Evolutionary conservation across 371 early-diverging fungal species (phyloP).

Genomic region (Mucor velutinosus): DNA sequence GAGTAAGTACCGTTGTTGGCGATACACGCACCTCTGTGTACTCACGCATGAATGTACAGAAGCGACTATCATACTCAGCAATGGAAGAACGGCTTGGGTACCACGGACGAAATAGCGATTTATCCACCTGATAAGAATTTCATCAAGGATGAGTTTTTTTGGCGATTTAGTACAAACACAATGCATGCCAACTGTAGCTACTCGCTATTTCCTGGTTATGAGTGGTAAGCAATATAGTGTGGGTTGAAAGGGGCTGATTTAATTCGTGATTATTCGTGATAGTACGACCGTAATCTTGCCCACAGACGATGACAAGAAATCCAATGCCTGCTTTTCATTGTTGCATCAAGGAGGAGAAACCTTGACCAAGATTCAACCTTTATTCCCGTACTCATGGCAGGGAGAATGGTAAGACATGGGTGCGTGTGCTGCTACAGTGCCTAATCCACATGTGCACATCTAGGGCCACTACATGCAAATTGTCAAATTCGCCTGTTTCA

Average conservation of each 20-base stretch:
- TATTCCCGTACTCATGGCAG: constrained; percentile 59
- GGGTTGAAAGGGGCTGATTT: background rate
- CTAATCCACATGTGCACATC: background rate
- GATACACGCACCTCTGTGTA: background rate
- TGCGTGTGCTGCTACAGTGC: background rate
- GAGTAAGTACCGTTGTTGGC: background rate
- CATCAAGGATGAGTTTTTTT: constrained; percentile 53
- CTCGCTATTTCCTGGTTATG: constrained; percentile 62
- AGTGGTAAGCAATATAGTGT: constrained; percentile 33
- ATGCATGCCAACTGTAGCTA: constrained; percentile 54
- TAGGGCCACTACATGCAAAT: constrained; percentile 44
- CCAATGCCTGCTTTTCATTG: constrained; percentile 29
- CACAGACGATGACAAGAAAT: background rate
- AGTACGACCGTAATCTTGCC: constrained; percentile 33
- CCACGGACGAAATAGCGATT: constrained; percentile 58
- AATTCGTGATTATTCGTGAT: background rate
- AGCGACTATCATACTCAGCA: constrained; percentile 28
- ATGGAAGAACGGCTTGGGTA: constrained; percentile 70
- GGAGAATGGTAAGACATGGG: constrained; percentile 50
- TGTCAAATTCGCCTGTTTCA: constrained; percentile 40
- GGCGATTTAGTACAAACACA: constrained; percentile 51
- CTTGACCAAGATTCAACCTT: constrained; percentile 41
- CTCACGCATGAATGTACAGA: background rate
- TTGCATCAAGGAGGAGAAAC: constrained; percentile 54
- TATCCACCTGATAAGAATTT: constrained; percentile 47